Evolutionary conservation across 2,329 filamentous ascomycete genomes (phyloP).

Genomic region (Fusarium lyarnte): DNA sequence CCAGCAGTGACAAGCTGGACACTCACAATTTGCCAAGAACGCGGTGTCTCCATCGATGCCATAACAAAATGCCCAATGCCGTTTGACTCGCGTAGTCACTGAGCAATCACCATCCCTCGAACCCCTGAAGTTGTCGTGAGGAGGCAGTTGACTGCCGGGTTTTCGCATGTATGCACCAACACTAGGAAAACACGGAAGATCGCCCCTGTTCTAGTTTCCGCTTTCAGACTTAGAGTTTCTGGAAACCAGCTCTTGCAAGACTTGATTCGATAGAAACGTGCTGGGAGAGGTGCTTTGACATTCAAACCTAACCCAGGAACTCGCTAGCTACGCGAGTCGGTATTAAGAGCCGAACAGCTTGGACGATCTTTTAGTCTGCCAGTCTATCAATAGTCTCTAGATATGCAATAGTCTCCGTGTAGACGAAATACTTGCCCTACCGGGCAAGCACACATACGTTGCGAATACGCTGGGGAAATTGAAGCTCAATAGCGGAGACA

Average conservation of each 20-base stretch:
- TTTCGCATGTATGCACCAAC: background rate
- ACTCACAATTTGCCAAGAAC: background rate
- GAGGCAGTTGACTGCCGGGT: background rate
- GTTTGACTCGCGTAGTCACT: background rate
- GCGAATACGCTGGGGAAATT: background rate
- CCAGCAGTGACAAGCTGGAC: background rate
- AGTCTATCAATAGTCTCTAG: background rate
- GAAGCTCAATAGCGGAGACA: background rate
- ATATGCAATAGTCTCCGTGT: background rate
- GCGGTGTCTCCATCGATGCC: background rate
- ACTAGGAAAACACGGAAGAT: background rate
- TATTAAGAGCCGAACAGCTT: background rate
- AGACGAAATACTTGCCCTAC: background rate
- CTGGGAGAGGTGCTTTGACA: background rate
- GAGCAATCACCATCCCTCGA: background rate
- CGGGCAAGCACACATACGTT: background rate
- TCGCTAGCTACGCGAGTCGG: slow-evolving; percentile 1
- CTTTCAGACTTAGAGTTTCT: background rate
- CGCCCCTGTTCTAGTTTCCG: background rate
- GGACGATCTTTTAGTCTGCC: background rate
- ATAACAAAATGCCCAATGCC: background rate
- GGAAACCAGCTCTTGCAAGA: background rate
- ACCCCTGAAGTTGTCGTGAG: background rate
- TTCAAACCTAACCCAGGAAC: background rate
- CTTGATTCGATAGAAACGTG: background rate